phyloP scores from a whole-genome alignment of 2,329 filamentous ascomycete species.

The Epicoccum sorghinum region DNA sequence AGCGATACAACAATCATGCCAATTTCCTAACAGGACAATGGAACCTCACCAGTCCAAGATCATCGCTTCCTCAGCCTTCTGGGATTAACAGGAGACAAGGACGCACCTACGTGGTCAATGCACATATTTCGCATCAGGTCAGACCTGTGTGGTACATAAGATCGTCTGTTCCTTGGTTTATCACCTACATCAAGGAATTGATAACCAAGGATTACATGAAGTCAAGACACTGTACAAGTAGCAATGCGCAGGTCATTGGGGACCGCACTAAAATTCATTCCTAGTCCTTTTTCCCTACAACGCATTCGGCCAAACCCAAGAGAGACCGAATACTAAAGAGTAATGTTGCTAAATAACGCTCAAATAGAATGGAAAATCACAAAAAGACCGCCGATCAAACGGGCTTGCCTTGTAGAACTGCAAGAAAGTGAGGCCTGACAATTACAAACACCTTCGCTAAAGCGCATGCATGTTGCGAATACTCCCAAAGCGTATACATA shows the following conservation, averaged over 20 bases:
- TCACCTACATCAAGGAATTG: no score
- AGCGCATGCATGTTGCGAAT: constrained; percentile 8
- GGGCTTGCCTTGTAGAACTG: background rate
- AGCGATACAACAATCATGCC: no score
- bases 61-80: no score
- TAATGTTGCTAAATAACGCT: constrained; percentile 17
- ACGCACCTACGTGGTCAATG: no score
- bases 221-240: background rate
- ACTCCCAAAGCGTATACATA: constrained; percentile 16
- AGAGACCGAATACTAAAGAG: constrained; percentile 4
- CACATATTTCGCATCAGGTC: no score
- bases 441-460: constrained; percentile 19
- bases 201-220: no score
- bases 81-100: no score
- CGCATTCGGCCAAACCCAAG: background rate
- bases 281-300: constrained; percentile 5
- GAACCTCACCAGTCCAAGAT: no score
- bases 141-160: no score
- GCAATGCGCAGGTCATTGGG: background rate
- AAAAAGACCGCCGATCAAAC: background rate
- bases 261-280: constrained; percentile 1
- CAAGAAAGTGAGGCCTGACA: constrained; percentile 9
- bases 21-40: no score
- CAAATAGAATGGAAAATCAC: constrained; percentile 9
- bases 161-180: no score